phyloP scores from a whole-genome alignment of 768 basidiomycete species.

The Botryobasidium botryosum region DNA sequence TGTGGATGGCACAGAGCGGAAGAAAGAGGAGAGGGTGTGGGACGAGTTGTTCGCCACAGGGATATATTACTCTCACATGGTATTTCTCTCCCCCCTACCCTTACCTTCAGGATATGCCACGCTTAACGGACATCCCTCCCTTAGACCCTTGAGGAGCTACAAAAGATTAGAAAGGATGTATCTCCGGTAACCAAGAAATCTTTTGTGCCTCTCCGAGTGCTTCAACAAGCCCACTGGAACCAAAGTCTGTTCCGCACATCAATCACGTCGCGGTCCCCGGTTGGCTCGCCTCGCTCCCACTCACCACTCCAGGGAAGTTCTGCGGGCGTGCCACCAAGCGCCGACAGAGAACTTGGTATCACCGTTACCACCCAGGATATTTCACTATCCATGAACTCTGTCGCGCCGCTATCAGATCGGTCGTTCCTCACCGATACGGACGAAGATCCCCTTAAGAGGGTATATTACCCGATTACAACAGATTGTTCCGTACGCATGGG shows the following conservation, averaged over 20 bases:
- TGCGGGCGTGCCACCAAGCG: too few relatives aligned
- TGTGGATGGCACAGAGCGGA: slow-evolving; percentile 17
- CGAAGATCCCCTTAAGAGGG: too few relatives aligned
- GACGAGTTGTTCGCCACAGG: slow-evolving; percentile 50
- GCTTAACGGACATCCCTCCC: too few relatives aligned
- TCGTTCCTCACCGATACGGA: too few relatives aligned
- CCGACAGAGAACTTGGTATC: too few relatives aligned
- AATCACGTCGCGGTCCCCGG: slow-evolving; percentile 7
- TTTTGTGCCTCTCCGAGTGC: slow-evolving; percentile 45
- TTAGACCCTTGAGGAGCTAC: slow-evolving; percentile 66
- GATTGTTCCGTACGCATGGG: too few relatives aligned
- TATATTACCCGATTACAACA: too few relatives aligned
- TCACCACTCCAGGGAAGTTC: not conserved
- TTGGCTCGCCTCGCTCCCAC: slow-evolving; percentile 1
- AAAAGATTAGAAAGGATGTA: slow-evolving; percentile 52
- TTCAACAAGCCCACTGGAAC: slow-evolving; percentile 71
- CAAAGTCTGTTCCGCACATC: slow-evolving; percentile 35
- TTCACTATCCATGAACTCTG: too few relatives aligned
- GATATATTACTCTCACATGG: slow-evolving; percentile 82
- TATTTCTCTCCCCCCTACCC: slow-evolving; percentile 20
- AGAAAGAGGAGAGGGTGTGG: slow-evolving; percentile 57
- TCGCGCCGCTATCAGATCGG: too few relatives aligned
- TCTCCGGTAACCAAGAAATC: slow-evolving; percentile 52
- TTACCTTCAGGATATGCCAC: not conserved
- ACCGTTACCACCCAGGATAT: too few relatives aligned